phyloP scores from a whole-genome alignment of 164 flowering plant genomes.

The Stephania cephalantha region DNA sequence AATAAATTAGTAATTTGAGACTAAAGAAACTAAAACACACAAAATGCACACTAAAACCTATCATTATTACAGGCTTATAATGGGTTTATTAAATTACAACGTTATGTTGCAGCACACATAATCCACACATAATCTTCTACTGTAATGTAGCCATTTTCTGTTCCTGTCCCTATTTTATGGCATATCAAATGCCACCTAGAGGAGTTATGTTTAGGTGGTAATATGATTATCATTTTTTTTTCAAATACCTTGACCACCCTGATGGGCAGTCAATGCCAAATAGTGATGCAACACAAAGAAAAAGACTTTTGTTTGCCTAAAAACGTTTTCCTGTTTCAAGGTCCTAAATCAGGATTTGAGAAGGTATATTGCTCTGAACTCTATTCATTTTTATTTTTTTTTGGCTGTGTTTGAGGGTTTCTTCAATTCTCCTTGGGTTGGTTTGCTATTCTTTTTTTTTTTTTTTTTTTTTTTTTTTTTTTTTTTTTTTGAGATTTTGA shows the following conservation, averaged over 20 bases:
- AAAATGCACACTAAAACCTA: too few relatives aligned
- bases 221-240: not conserved
- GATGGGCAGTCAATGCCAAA: not conserved
- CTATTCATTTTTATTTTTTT: not conserved
- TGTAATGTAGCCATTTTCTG: too few relatives aligned
- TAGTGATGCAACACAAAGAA: not conserved
- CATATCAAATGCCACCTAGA: not conserved
- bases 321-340: not conserved
- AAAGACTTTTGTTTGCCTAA: not conserved
- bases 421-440: not conserved
- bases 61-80: too few relatives aligned
- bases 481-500: conserved; percentile 2
- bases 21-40: too few relatives aligned
- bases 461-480: not conserved
- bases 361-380: not conserved
- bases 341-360: not conserved
- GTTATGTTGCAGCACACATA: too few relatives aligned
- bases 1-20: too few relatives aligned
- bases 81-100: too few relatives aligned
- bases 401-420: not conserved
- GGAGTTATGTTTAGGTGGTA: not conserved
- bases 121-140: too few relatives aligned
- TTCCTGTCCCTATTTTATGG: not conserved
- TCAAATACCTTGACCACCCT: not conserved
- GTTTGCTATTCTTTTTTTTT: not conserved